Evolutionary conservation across 2,329 filamentous ascomycete species (phyloP).

Genomic region (Fusarium sp.): DNA sequence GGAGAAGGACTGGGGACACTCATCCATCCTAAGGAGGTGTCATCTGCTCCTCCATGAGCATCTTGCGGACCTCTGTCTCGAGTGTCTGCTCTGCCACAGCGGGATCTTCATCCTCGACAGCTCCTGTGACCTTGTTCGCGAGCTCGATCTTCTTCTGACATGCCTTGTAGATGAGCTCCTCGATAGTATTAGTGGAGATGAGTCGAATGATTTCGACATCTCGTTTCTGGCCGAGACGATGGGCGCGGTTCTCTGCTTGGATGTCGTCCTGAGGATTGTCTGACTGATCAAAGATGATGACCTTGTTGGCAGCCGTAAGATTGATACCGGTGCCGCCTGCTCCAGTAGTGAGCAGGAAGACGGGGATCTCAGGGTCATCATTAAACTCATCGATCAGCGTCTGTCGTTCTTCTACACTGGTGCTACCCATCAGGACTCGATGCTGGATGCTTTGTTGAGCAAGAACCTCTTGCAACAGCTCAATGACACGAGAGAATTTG

Average conservation of each 20-base stretch:
- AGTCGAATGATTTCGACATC: conserved; percentile 92
- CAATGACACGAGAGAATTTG: conserved; percentile 90
- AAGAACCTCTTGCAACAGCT: conserved; percentile 87
- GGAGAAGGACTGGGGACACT: not conserved
- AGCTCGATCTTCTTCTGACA: conserved; percentile 94
- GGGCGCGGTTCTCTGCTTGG: conserved; percentile 97
- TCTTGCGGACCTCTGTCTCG: conserved; percentile 58
- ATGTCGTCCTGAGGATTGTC: conserved; percentile 98
- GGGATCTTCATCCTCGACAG: conserved; percentile 47
- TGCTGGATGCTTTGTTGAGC: conserved; percentile 78
- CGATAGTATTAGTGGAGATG: conserved; percentile 83
- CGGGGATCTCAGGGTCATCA: conserved; percentile 78
- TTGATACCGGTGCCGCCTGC: conserved; percentile 98
- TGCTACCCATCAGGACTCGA: conserved; percentile 87
- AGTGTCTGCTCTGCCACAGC: conserved; percentile 51
- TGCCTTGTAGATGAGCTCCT: conserved; percentile 91
- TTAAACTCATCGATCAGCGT: conserved; percentile 90
- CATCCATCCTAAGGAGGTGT: conserved; percentile 52
- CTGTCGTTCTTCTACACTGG: conserved; percentile 84
- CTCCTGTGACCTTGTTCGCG: conserved; percentile 70
- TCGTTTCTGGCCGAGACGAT: conserved; percentile 90
- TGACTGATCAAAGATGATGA: conserved; percentile 96
- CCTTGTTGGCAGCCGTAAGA: conserved; percentile 93
- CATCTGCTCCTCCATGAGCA: conserved; percentile 55
- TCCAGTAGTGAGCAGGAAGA: conserved; percentile 92